Base-by-base conservation (phyloP, 371 early-diverging fungal genomes). In the Syncephalastrum contaminatum region DNA sequence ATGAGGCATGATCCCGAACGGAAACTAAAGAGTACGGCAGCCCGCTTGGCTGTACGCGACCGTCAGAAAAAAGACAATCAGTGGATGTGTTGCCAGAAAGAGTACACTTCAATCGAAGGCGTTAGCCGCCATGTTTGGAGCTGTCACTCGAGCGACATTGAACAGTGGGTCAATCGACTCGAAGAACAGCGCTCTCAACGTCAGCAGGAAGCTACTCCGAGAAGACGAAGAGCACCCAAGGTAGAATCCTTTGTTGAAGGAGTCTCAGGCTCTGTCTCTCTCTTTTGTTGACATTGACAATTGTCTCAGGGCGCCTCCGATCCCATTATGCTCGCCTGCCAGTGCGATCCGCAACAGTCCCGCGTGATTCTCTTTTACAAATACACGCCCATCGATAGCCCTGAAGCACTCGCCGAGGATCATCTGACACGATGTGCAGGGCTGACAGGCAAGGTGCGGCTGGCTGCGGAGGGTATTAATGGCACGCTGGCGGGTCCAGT, bases 391-490 rank as follows among this genome's bases (percentile, higher is more conserved):
- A 67, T 86, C 6, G 20, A 46, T 0, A 72, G 81, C 25, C 80
- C 86, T 6, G 22, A 61, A 4, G 51, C 56, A 2, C 70, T 82
- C 45, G 82, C 83, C 4, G 50, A 66, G 4, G 55, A 69, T 8
- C 81, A 84, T 53, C 70, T 77, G 19, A 14, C 59, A 3, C 58
- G 72, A 42, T 65, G 72, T 20, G 52, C 15, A 30, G 61, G 56
- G 7, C 68, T 88, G 45, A 73, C 72, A 16, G 89, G 89, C 7
- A 89, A 89, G 58, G 72, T 89, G 25, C 81, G 85, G 16, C 61
- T 89, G 18, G 77, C 82, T 0, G 45, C 41, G 0, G 89, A 89
- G 54, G 89, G 89, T 7, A 69, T 86, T 62, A 89, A 89, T 64
- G 79, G 77, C 12, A 89, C 89, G 0, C 55, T 87, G 46, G 85